Evolutionary conservation across 129 eudicot species (phyloP).

Genomic region (Helianthus tuberosus): DNA sequence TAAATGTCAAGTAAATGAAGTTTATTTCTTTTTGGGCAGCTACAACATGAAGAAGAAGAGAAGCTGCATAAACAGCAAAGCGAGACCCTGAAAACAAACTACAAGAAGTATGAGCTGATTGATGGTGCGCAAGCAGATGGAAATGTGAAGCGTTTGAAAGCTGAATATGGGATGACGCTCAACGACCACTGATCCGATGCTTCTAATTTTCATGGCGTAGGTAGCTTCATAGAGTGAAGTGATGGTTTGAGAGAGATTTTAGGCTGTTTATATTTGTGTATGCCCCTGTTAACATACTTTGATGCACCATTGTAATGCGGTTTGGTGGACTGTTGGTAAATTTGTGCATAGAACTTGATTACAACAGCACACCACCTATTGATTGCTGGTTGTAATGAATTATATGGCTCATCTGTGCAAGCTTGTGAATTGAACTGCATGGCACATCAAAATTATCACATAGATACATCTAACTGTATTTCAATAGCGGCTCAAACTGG

Average conservation of each 20-base stretch:
- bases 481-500: no score
- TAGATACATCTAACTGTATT: no score
- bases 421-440: no score
- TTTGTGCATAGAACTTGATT: no score
- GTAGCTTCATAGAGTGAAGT: not conserved
- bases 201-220: not conserved
- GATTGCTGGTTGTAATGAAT: no score
- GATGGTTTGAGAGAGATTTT: not conserved
- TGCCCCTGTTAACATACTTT: not conserved
- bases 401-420: no score
- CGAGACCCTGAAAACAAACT: slow-evolving; percentile 49
- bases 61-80: slow-evolving; percentile 61
- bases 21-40: slow-evolving; percentile 32
- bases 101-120: slow-evolving; percentile 65
- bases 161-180: slow-evolving; percentile 31
- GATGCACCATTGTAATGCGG: no score
- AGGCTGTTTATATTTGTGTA: not conserved
- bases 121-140: slow-evolving; percentile 48
- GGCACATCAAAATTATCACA: no score
- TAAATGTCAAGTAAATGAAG: not conserved
- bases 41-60: slow-evolving; percentile 59
- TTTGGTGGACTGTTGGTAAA: no score
- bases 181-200: slow-evolving; percentile 5
- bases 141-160: slow-evolving; percentile 39
- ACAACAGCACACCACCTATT: no score